phyloP scores from a whole-genome alignment of 108 stramenopile genomes.

The Cyclotella distinguenda region DNA sequence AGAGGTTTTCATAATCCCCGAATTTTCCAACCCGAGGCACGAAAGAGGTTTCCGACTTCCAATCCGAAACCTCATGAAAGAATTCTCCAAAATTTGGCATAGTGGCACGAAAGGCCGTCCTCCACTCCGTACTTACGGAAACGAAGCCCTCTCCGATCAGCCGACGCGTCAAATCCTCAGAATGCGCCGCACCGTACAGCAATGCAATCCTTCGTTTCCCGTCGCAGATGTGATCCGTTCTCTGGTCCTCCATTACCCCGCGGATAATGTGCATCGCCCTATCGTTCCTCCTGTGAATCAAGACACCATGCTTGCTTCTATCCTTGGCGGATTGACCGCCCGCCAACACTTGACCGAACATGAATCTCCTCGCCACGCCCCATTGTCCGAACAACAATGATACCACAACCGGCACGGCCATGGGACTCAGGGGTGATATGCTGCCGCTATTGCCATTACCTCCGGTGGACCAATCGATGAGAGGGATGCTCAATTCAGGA shows the following conservation, averaged over 20 bases:
- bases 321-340: constrained; percentile 43
- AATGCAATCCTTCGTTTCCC: constrained; percentile 38
- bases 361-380: constrained; percentile 49
- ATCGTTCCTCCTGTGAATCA: constrained; percentile 67
- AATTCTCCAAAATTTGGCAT: constrained; percentile 36
- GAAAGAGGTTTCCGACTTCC: neutral
- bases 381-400: constrained; percentile 38
- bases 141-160: constrained; percentile 51
- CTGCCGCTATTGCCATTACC: constrained; percentile 5
- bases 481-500: constrained; percentile 72
- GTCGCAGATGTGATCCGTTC: neutral
- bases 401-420: constrained; percentile 44
- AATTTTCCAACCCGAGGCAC: constrained; percentile 7
- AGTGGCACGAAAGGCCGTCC: constrained; percentile 64
- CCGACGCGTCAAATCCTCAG: constrained; percentile 64
- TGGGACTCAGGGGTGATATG: constrained; percentile 33
- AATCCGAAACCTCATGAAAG: constrained; percentile 9
- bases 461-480: constrained; percentile 75
- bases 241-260: neutral
- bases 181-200: constrained; percentile 75
- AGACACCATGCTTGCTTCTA: constrained; percentile 28
- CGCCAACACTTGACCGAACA: constrained; percentile 70
- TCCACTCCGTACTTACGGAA: constrained; percentile 60
- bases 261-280: constrained; percentile 46
- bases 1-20: constrained; percentile 2